Base-by-base conservation (phyloP, 2,329 filamentous ascomycete species). In the Penicillium griseofulvum region DNA sequence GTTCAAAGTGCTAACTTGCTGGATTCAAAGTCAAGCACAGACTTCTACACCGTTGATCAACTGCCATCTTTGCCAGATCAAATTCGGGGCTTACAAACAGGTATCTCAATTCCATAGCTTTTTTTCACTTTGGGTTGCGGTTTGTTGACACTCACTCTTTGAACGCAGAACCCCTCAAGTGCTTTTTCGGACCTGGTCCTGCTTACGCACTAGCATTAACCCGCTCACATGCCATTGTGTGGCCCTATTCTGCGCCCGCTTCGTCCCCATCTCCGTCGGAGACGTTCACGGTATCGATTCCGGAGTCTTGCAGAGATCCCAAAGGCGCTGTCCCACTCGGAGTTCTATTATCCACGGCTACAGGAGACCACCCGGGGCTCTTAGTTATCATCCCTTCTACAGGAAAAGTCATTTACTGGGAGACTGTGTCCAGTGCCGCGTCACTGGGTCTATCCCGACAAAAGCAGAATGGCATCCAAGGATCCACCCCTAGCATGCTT, bases 341-440 rank as follows among this genome's bases (percentile, higher is more conserved):
- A 51, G 85, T 89, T 17, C 82, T 99, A 49, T 87, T 97, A 7
- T 87, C 89, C 0, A 87, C 89, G 47, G 89, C 90, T 5, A 87
- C 89, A 5, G 85, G 84, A n/a, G 84, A 85, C 46, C 89, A 96
- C 64, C 88, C 92, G 33, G 94, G 94, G 2, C 81, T 99, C 36
- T 85, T 99, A 28, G 83, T 97, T 36, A 82, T 97, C 36, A 90
- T 93, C 77, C 89, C 93, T 12, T 84, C 84, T 17, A 91, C 82
- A 46, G 94, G 94, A 49, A 92, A 87, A 72, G 85, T 97, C 49
- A 87, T 90, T 42, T 97, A 94, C 73, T 97, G 94, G 91, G 94
- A 97, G 71, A 95, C 91, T 37, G 89, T 97, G 60, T 91, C 93
- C 53, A 91, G 87, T 71, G 91, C 91, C 10, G 89, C 91, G 37